Percentiles rank a stretch among this genome's conserved stretches.
These are phyloP conservation scores for Debaryomycetaceae sp. DNA, from an alignment of 1,139 yeast genomes.

Conservation along the genomic window DNA sequence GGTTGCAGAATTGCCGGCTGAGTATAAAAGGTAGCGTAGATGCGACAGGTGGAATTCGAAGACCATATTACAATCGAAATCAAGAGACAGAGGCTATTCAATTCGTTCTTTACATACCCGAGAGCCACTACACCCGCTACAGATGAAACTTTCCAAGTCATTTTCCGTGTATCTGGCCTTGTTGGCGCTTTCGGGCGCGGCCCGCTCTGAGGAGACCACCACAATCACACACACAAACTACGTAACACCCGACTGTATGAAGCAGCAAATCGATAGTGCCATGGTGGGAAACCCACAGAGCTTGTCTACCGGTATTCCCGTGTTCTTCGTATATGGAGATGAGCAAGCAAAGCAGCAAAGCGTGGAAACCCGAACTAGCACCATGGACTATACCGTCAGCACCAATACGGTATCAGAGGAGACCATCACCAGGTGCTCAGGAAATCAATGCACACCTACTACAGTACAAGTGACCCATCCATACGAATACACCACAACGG, in stretches of 20 bases:
- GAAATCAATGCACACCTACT: constrained; percentile 9
- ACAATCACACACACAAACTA: constrained; percentile 32
- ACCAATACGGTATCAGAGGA: constrained; percentile 11
- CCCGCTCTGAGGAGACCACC: constrained; percentile 12
- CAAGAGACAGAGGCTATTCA: background rate
- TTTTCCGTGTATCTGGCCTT: constrained; percentile 1
- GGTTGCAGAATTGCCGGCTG: background rate
- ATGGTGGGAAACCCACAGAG: constrained; percentile 21
- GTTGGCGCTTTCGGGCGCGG: background rate
- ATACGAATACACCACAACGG: constrained; percentile 11
- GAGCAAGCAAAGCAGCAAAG: constrained; percentile 11
- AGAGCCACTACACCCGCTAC: background rate
- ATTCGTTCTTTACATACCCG: background rate
- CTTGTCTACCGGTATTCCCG: constrained; percentile 26
- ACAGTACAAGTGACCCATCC: constrained; percentile 11
- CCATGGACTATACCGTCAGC: constrained; percentile 12
- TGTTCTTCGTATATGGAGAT: constrained; percentile 29
- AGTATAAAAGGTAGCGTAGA: background rate
- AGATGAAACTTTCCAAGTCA: background rate
- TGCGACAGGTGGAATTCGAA: too few relatives aligned
- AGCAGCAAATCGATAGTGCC: constrained; percentile 17
- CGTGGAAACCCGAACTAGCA: background rate
- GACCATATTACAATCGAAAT: too few relatives aligned
- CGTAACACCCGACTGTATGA: constrained; percentile 28
- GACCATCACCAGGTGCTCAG: constrained; percentile 11